Conservation (phyloP, 495 filamentous ascomycete genomes). For the Alectoria sarmentosa region DNA sequence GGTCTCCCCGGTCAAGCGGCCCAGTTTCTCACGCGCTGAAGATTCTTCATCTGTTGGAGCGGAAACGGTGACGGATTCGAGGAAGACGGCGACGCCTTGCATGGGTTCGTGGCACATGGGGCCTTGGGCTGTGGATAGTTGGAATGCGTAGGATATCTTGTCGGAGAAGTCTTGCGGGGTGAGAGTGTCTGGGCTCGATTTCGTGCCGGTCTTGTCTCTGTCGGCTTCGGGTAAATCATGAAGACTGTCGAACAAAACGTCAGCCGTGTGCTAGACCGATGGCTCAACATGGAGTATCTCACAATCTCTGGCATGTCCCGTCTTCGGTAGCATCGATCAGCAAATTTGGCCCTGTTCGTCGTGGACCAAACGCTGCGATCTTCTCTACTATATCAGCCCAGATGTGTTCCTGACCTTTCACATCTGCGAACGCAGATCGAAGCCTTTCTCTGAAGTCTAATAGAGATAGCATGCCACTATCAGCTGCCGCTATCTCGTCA, state of each 20-base stretch:
- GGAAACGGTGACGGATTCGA: constrained; percentile 67
- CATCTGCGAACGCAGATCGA: constrained; percentile 54
- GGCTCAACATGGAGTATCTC: constrained; percentile 29
- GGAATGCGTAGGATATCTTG: constrained; percentile 88
- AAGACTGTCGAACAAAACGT: constrained; percentile 14
- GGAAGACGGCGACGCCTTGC: constrained; percentile 85
- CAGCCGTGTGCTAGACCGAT: not conserved
- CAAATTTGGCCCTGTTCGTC: constrained; percentile 79
- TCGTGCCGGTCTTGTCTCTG: constrained; percentile 16
- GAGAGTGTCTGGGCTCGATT: constrained; percentile 42
- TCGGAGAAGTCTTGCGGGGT: constrained; percentile 72
- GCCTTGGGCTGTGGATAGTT: constrained; percentile 81
- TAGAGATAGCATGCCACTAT: constrained; percentile 51
- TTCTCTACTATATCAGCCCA: constrained; percentile 75
- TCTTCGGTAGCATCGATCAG: constrained; percentile 76
- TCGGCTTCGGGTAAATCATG: constrained; percentile 19
- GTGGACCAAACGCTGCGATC: constrained; percentile 84
- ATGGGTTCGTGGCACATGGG: constrained; percentile 91
- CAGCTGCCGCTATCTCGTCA: constrained; percentile 37
- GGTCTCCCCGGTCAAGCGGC: constrained; percentile 80
- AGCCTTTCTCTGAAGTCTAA: constrained; percentile 72
- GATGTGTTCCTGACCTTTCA: constrained; percentile 56
- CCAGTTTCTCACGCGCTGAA: constrained; percentile 54
- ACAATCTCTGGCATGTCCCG: constrained; percentile 70
- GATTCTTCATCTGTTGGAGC: constrained; percentile 48